Evolutionary conservation across 805 yeast genomes (phyloP).

Genomic region (Wickerhamiella cacticola): DNA sequence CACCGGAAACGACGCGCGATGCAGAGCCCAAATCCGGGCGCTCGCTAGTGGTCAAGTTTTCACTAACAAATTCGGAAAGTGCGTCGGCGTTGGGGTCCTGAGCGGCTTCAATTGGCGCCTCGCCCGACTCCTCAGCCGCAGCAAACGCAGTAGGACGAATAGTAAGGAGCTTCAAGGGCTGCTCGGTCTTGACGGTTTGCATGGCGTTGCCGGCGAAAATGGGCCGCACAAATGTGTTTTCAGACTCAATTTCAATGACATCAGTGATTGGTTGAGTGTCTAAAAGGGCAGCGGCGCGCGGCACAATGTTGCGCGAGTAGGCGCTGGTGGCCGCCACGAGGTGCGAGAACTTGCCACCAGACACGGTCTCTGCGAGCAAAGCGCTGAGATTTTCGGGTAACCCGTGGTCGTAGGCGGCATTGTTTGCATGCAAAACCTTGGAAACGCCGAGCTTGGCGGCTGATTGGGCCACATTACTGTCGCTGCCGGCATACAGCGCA

Average conservation of each 20-base stretch:
- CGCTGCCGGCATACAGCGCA: slow-evolving; percentile 62
- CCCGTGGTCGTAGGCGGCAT: slow-evolving; percentile 45
- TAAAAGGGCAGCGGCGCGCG: slow-evolving; percentile 73
- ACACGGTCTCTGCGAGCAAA: slow-evolving; percentile 38
- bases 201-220: slow-evolving; percentile 93
- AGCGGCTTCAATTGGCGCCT: slow-evolving; percentile 23
- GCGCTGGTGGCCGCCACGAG: slow-evolving; percentile 75
- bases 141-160: slow-evolving; percentile 76
- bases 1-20: slow-evolving; percentile 73
- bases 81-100: slow-evolving; percentile 29
- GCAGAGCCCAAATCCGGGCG: slow-evolving; percentile 91
- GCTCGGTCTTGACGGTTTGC: slow-evolving; percentile 63
- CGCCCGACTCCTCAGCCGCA: slow-evolving; percentile 33
- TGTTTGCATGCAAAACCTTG: slow-evolving; percentile 48
- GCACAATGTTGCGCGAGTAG: slow-evolving; percentile 74
- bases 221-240: slow-evolving; percentile 76
- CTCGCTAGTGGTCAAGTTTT: slow-evolving; percentile 60
- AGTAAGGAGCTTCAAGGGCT: slow-evolving; percentile 56
- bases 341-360: slow-evolving; percentile 43
- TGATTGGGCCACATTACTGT: slow-evolving; percentile 41
- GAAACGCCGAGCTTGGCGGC: slow-evolving; percentile 44
- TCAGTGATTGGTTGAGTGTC: slow-evolving; percentile 86
- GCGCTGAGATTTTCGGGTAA: slow-evolving; percentile 79
- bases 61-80: slow-evolving; percentile 54
- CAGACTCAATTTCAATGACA: slow-evolving; percentile 51